These are phyloP conservation scores for Globisporangium iwayamae DNA, from an alignment of 352 stramenopile species.

Conservation along the genomic window DNA sequence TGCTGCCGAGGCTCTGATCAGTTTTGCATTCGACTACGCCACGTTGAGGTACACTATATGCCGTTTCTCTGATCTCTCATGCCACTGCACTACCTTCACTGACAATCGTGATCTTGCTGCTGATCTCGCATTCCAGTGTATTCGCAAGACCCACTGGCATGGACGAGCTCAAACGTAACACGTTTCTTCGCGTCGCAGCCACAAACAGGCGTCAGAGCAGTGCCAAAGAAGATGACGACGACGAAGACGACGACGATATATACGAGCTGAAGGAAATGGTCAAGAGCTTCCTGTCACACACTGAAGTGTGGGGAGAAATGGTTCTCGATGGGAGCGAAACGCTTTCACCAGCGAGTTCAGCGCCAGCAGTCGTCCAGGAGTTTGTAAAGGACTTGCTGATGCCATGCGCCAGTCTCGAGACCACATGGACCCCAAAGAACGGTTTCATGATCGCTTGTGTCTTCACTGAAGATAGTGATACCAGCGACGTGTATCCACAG, in stretches of 20 bases:
- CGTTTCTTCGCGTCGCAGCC: conserved; percentile 18
- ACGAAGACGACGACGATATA: conserved; percentile 11
- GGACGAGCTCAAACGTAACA: conserved; percentile 19
- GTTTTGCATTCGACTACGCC: conserved; percentile 22
- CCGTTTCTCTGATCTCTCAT: neutral
- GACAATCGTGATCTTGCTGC: conserved; percentile 7
- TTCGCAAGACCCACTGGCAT: conserved; percentile 19
- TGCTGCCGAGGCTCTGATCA: conserved; percentile 28
- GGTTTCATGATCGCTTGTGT: conserved; percentile 24
- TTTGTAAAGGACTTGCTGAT: conserved; percentile 5
- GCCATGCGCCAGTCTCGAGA: conserved; percentile 10
- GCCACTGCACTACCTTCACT: neutral
- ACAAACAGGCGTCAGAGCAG: neutral
- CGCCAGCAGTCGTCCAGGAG: neutral
- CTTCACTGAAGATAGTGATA: conserved; percentile 26
- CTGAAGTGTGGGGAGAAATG: conserved; percentile 22
- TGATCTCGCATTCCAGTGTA: conserved; percentile 3
- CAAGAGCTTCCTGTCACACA: conserved; percentile 23
- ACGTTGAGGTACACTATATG: conserved; percentile 20
- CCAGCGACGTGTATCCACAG: conserved; percentile 17
- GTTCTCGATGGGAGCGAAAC: neutral
- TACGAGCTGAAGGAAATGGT: conserved; percentile 23
- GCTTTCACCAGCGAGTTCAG: neutral
- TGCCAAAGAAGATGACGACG: conserved; percentile 3
- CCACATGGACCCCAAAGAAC: conserved; percentile 11